Conservation (phyloP, 768 basidiomycete species). For the Mycena vulgaris region DNA sequence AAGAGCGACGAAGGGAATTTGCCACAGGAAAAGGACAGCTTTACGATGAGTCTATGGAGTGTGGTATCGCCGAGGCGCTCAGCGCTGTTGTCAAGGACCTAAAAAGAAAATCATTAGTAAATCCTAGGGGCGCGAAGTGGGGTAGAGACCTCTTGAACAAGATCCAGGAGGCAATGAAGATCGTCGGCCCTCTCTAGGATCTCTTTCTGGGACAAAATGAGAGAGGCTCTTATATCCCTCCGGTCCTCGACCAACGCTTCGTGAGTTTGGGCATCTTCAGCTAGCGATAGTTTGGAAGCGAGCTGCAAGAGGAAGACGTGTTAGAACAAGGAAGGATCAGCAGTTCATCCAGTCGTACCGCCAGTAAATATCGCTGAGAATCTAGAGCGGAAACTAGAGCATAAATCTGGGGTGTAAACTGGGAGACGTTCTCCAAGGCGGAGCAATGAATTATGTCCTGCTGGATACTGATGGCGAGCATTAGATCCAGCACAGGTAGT, state of each 20-base stretch:
- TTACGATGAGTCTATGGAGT: slow-evolving; percentile 25
- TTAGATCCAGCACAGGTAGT: not conserved
- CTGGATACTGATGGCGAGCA: not conserved
- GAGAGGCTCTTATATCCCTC: not conserved
- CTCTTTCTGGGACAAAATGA: slow-evolving; percentile 4
- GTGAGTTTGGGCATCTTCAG: not conserved
- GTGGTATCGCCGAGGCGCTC: slow-evolving; percentile 7
- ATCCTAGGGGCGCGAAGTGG: not conserved
- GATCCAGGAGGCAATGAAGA: slow-evolving; percentile 10
- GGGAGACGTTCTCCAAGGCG: not conserved
- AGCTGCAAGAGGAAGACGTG: not conserved
- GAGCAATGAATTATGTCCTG: not conserved
- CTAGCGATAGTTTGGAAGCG: not conserved
- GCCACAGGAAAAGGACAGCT: slow-evolving; percentile 20
- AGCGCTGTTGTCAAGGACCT: slow-evolving; percentile 22
- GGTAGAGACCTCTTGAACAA: slow-evolving; percentile 25
- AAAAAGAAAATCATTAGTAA: not conserved
- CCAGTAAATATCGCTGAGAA: slow-evolving; percentile 14
- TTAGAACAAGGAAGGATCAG: not conserved
- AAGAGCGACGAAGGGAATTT: slow-evolving; percentile 30
- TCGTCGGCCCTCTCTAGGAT: slow-evolving; percentile 5
- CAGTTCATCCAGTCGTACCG: not conserved
- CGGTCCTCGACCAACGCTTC: slow-evolving; percentile 17
- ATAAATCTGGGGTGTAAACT: not conserved
- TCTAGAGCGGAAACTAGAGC: slow-evolving; percentile 12